phyloP scores from a whole-genome alignment of 805 yeast species.

The Ogataea paraovalis region DNA sequence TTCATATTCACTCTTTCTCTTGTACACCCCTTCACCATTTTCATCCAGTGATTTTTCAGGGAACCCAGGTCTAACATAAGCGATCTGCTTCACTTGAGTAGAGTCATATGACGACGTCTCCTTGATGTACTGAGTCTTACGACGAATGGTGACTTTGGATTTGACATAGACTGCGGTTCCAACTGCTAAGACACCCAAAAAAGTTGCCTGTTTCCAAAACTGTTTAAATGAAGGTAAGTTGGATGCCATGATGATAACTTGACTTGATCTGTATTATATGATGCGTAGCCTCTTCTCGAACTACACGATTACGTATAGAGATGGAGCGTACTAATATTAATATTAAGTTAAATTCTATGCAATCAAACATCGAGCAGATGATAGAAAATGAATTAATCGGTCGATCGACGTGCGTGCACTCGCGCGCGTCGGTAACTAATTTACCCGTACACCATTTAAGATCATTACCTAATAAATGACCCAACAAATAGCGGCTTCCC shows the following conservation, averaged over 20 bases:
- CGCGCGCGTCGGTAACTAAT: too few species aligned
- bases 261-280: neutral
- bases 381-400: too few species aligned
- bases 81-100: slow-evolving; percentile 20
- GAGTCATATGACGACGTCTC: slow-evolving; percentile 33
- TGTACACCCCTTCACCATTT: slow-evolving; percentile 32
- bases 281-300: too few species aligned
- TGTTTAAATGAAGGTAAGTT: slow-evolving; percentile 23
- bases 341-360: too few species aligned
- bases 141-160: slow-evolving; percentile 33
- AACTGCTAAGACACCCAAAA: slow-evolving; percentile 26
- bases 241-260: slow-evolving; percentile 10
- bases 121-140: slow-evolving; percentile 31
- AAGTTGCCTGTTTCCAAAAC: slow-evolving; percentile 32
- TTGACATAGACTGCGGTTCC: slow-evolving; percentile 34
- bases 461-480: too few species aligned
- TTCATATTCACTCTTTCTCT: slow-evolving; percentile 60
- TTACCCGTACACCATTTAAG: too few species aligned
- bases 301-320: too few species aligned
- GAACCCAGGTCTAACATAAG: slow-evolving; percentile 32
- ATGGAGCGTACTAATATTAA: too few species aligned
- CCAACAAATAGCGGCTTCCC: too few species aligned
- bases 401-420: too few species aligned
- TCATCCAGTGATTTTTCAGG: slow-evolving; percentile 27
- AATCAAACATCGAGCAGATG: too few species aligned